Conservation (phyloP, 2,329 filamentous ascomycete genomes). For the Ophiostoma populinum region DNA sequence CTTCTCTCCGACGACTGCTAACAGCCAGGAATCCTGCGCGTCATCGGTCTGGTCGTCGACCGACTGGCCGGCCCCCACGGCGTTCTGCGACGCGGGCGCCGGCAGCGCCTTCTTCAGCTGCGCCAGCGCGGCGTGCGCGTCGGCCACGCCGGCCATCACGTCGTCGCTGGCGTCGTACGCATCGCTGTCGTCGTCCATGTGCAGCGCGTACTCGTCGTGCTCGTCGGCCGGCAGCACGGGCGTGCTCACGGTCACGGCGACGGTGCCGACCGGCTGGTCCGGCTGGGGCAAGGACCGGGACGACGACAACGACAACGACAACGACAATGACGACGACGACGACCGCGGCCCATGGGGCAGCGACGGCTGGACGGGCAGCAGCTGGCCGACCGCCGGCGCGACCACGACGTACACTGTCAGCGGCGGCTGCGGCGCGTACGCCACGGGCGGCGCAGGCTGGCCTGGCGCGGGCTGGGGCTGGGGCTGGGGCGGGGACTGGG, state of each 20-base stretch:
- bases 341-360: slow-evolving; percentile 5
- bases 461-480: slow-evolving; percentile 19
- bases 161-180: slow-evolving; percentile 13
- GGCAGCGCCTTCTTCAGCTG: slow-evolving; percentile 15
- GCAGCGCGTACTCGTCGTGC: slow-evolving; percentile 23
- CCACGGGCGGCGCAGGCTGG: slow-evolving; percentile 16
- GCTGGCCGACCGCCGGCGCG: slow-evolving; percentile 7
- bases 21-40: slow-evolving; percentile 23
- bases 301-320: no score
- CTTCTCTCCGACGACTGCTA: background rate
- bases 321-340: no score
- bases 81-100: slow-evolving; percentile 15
- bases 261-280: no score
- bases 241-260: slow-evolving; percentile 22
- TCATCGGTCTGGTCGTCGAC: slow-evolving; percentile 21
- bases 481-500: slow-evolving; percentile 19
- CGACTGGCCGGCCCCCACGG: slow-evolving; percentile 17
- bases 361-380: background rate
- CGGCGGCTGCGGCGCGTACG: slow-evolving; percentile 22
- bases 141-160: slow-evolving; percentile 14
- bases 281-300: no score
- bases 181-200: slow-evolving; percentile 24
- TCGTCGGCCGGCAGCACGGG: slow-evolving; percentile 21
- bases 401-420: slow-evolving; percentile 24
- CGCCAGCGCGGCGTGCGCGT: slow-evolving; percentile 16